These are phyloP conservation scores for Petasospora rhodanensis DNA, from an alignment of 1,139 yeast species.

Conservation along the genomic window DNA sequence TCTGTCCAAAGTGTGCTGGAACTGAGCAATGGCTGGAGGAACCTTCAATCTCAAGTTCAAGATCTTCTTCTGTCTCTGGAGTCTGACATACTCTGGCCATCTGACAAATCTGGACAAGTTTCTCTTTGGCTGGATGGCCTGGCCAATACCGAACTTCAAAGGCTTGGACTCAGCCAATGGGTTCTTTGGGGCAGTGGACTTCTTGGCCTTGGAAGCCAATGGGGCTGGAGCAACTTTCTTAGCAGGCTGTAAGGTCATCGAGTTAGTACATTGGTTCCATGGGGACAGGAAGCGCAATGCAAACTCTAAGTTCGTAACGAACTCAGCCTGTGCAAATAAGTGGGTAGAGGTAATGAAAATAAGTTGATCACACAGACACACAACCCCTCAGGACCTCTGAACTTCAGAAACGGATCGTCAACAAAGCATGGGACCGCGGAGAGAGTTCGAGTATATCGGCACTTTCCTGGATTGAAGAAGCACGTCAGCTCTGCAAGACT, in stretches of 20 bases:
- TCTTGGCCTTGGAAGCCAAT: slow-evolving; percentile 44
- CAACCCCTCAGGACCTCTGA: no score
- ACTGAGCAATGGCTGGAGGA: slow-evolving; percentile 97
- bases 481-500: no score
- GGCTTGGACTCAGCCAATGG: slow-evolving; percentile 70
- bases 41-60: slow-evolving; percentile 93
- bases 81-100: slow-evolving; percentile 98
- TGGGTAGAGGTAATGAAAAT: slow-evolving; percentile 5
- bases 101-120: slow-evolving; percentile 93
- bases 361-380: not conserved
- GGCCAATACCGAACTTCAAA: slow-evolving; percentile 19
- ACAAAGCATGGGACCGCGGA: no score
- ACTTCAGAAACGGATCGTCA: no score
- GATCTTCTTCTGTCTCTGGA: slow-evolving; percentile 97
- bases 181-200: slow-evolving; percentile 40
- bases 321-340: slow-evolving; percentile 7
- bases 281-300: slow-evolving; percentile 1
- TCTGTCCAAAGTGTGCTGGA: slow-evolving; percentile 93
- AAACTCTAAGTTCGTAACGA: not conserved
- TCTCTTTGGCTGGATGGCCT: slow-evolving; percentile 60
- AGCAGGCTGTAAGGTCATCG: slow-evolving; percentile 33
- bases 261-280: slow-evolving; percentile 3
- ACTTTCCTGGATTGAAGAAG: no score
- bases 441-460: no score
- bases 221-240: slow-evolving; percentile 94